Conservation (phyloP, 1,284 basidiomycete species). For the Tilletia horrida region DNA sequence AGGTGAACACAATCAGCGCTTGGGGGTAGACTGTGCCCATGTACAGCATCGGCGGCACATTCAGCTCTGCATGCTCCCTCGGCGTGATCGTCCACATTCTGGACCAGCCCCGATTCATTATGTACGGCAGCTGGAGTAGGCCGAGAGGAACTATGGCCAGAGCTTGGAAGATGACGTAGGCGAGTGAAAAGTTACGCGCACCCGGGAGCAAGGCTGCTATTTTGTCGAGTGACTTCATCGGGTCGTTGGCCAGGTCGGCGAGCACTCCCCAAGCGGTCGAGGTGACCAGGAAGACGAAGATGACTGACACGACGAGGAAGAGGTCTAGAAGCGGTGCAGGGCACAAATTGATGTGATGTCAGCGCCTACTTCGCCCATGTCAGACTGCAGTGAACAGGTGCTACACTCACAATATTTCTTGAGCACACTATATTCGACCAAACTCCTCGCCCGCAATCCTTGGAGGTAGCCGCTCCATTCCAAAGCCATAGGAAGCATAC, state of each 20-base stretch:
- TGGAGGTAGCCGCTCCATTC: conserved; percentile 82
- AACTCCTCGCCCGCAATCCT: conserved; percentile 80
- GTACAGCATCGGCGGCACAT: conserved; percentile 84
- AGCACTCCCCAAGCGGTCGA: conserved; percentile 80
- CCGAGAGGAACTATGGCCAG: conserved; percentile 92
- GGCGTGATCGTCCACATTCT: conserved; percentile 45
- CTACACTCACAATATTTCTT: conserved; percentile 62
- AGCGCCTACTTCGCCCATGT: background rate
- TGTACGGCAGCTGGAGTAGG: conserved; percentile 59
- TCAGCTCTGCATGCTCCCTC: conserved; percentile 87
- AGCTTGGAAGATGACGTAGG: conserved; percentile 89
- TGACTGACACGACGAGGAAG: conserved; percentile 87
- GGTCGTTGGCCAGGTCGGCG: conserved; percentile 48
- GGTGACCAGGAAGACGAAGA: conserved; percentile 90
- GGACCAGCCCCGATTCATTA: conserved; percentile 37
- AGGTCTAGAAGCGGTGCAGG: conserved; percentile 69
- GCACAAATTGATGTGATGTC: background rate
- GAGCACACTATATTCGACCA: conserved; percentile 86
- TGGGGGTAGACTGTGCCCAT: conserved; percentile 77
- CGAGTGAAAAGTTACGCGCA: conserved; percentile 81
- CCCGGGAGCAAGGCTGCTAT: conserved; percentile 42
- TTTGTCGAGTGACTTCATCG: conserved; percentile 51
- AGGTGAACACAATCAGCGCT: conserved; percentile 89
- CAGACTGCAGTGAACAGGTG: background rate
- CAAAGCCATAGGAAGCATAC: conserved; percentile 78